A percentile compares a stretch with the other conserved stretches of the same genome.
Evolutionary conservation across 805 yeast species (phyloP).

Genomic region (Tetrapisispora fleetii): DNA sequence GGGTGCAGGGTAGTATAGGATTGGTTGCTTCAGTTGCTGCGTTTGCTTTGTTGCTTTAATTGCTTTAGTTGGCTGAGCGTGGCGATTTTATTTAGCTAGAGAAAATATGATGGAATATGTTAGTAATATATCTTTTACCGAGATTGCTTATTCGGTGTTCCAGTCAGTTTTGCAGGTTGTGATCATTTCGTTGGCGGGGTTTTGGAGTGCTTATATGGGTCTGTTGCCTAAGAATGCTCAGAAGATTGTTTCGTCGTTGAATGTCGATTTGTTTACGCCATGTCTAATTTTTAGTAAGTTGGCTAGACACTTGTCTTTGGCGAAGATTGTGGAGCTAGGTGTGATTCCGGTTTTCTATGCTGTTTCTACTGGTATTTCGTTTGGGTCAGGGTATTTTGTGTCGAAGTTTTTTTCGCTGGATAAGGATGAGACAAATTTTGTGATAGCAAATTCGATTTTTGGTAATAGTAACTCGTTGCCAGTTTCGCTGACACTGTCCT

Average conservation of each 20-base stretch:
- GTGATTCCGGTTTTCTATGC: slow-evolving; percentile 78
- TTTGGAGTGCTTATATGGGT: slow-evolving; percentile 67
- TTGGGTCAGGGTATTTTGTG: slow-evolving; percentile 46
- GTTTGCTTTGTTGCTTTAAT: too few relatives aligned
- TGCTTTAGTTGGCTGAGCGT: neutral
- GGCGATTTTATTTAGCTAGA: neutral
- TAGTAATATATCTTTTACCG: slow-evolving; percentile 22
- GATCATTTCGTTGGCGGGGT: slow-evolving; percentile 77
- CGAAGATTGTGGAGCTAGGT: slow-evolving; percentile 69
- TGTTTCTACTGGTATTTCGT: slow-evolving; percentile 73
- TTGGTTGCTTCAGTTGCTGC: too few relatives aligned
- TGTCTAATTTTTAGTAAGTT: slow-evolving; percentile 83
- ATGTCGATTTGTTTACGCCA: slow-evolving; percentile 91
- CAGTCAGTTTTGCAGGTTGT: slow-evolving; percentile 91
- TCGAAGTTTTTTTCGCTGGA: slow-evolving; percentile 49
- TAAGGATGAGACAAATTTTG: slow-evolving; percentile 75
- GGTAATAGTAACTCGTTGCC: slow-evolving; percentile 95
- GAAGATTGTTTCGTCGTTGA: slow-evolving; percentile 62
- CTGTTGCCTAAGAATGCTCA: slow-evolving; percentile 65
- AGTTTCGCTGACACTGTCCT: slow-evolving; percentile 75
- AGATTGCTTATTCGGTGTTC: slow-evolving; percentile 56
- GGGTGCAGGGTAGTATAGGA: too few relatives aligned
- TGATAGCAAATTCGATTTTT: slow-evolving; percentile 93
- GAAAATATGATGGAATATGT: slow-evolving; percentile 1
- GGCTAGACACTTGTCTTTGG: slow-evolving; percentile 55